Evolutionary conservation across 352 stramenopile species (phyloP).

Genomic region (Saprolegnia diclina): DNA sequence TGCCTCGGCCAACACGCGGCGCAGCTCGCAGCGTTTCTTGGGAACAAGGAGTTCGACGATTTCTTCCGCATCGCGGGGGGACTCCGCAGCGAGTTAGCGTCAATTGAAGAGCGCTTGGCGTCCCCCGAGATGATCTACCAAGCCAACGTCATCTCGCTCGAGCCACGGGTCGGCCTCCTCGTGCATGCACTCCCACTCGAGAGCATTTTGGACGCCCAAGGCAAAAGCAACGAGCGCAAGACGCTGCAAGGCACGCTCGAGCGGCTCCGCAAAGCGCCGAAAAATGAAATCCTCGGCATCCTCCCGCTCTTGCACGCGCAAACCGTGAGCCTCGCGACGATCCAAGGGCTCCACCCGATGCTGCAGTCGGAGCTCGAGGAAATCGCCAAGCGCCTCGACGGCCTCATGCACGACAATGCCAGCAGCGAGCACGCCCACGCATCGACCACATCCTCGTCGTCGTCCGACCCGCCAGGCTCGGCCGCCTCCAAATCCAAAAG

Average conservation of each 20-base stretch:
- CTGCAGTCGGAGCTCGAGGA: slow-evolving; percentile 55
- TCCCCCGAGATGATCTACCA: slow-evolving; percentile 77
- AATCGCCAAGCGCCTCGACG: slow-evolving; percentile 40
- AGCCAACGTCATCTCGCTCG: slow-evolving; percentile 42
- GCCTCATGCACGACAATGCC: slow-evolving; percentile 39
- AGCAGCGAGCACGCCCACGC: neutral
- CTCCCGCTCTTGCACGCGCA: slow-evolving; percentile 60
- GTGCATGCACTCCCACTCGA: slow-evolving; percentile 59
- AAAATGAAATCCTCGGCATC: slow-evolving; percentile 64
- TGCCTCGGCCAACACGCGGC: slow-evolving; percentile 35
- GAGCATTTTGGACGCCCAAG: slow-evolving; percentile 65
- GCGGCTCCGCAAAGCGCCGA: slow-evolving; percentile 71
- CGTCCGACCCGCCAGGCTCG: neutral
- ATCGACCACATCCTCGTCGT: neutral
- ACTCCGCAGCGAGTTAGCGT: slow-evolving; percentile 66
- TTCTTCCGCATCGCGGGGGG: slow-evolving; percentile 77
- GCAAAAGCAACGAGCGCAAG: slow-evolving; percentile 65
- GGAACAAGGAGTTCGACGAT: slow-evolving; percentile 56
- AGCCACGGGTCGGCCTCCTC: slow-evolving; percentile 37
- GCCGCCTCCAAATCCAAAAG: slow-evolving; percentile 1
- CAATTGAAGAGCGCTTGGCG: slow-evolving; percentile 53
- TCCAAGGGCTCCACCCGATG: slow-evolving; percentile 45
- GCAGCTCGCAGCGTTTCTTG: slow-evolving; percentile 36
- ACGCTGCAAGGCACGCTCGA: slow-evolving; percentile 70
- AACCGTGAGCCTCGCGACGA: slow-evolving; percentile 39